Evolutionary conservation across 495 filamentous ascomycete genomes (phyloP), one percentile per base, ranked within the genome.

Genomic region (Hypoxylon subgilvum): DNA sequence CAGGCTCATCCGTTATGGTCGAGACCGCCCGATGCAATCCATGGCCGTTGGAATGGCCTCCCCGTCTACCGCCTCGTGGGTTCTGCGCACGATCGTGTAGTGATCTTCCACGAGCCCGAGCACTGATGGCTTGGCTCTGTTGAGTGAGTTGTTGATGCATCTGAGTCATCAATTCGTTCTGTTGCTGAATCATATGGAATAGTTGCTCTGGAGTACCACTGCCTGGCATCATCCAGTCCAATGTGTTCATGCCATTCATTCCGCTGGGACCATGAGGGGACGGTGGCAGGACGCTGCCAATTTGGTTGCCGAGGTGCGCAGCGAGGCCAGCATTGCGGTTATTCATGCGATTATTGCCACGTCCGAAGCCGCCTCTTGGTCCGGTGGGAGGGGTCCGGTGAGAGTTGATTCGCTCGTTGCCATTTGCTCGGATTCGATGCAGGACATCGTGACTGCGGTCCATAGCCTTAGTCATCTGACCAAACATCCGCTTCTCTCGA

Each of bases 401-500:
- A 6, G 83, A 78, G 56, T 91, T 88, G 55, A 97, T 88, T 19
- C 93, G 82, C 50, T 89, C 90, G 23, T 79, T 82, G 48, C 89
- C 86, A 61, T 83, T 82, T 45, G 88, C 82, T 54, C 89, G 86
- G 10, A 96, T 84, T 14, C 93, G 87, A 69, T 97, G 93, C 25
- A 98, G 82, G 31, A 85, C 78, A 56, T 93, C 91, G 34, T 80
- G 73, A 16, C 77, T 79, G 44, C 94, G 85, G 58, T 95, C 90
- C 85, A 98, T 82, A n/a, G 84, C 84, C 58, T 88, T 88, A 68
- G 90, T 87, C 63, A 97, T 82, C 56, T 97, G 91, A 45, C 91
- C 90, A 48, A 97, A 77, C 75, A 97, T 85, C 30, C 91, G 84
- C 63, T 88, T 89, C 46, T 88, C 84, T 32, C 85, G 82, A 21